Evolutionary conservation across 1,284 basidiomycete species (phyloP).

Genomic region (Stygiomarasmius scandens): DNA sequence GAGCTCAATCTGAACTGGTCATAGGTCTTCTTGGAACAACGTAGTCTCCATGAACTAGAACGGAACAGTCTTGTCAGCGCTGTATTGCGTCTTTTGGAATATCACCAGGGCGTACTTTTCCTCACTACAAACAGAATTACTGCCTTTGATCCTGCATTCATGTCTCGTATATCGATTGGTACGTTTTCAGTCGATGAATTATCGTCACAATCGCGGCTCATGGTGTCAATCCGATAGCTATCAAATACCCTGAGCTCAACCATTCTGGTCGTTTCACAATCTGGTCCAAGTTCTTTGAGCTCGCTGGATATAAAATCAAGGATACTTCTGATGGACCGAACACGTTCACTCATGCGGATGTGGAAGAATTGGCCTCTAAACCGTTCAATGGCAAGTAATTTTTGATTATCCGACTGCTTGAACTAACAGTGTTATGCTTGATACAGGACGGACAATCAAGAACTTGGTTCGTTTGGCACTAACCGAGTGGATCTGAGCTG

Average conservation of each 20-base stretch:
- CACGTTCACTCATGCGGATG: not conserved
- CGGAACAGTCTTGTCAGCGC: conserved; percentile 30
- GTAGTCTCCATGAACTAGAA: conserved; percentile 21
- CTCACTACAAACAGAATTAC: conserved; percentile 35
- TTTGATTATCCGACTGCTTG: too few species aligned
- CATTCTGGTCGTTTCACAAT: conserved; percentile 13
- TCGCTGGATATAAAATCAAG: conserved; percentile 15
- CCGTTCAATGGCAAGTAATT: conserved; percentile 13
- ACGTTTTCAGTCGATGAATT: conserved; percentile 18
- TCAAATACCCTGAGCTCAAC: conserved; percentile 22
- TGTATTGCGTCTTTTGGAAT: conserved; percentile 24
- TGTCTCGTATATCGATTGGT: conserved; percentile 25
- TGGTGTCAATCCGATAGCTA: conserved; percentile 4
- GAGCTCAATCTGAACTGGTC: too few species aligned
- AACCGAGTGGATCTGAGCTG: not conserved
- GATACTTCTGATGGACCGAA: not conserved
- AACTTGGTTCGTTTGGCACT: conserved; percentile 2
- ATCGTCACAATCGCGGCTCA: too few species aligned
- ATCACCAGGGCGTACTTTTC: conserved; percentile 30
- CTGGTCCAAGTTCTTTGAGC: conserved; percentile 21
- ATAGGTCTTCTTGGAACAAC: conserved; percentile 17
- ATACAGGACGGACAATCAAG: conserved; percentile 15
- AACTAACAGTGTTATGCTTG: too few species aligned
- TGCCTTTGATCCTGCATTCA: conserved; percentile 32
- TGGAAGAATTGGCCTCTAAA: conserved; percentile 11